These are phyloP conservation scores for Decorospora gaudefroyi DNA, from an alignment of 2,329 filamentous ascomycete species.

Conservation along the genomic window DNA sequence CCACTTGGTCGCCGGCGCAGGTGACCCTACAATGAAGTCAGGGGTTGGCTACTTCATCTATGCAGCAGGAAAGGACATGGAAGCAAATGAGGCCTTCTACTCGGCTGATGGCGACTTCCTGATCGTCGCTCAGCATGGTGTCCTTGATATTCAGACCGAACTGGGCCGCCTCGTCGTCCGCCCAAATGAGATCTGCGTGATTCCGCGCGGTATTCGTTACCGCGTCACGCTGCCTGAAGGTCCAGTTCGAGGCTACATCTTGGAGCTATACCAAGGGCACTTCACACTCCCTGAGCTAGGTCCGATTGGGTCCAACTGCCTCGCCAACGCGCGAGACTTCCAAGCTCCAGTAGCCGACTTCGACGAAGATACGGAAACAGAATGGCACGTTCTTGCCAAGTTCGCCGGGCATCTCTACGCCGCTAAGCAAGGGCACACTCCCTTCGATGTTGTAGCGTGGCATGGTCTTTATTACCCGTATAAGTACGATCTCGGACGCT, in stretches of 20 bases:
- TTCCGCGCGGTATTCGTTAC: conserved; percentile 69
- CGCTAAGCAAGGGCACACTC: conserved; percentile 65
- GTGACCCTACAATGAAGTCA: conserved; percentile 76
- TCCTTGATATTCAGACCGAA: conserved; percentile 70
- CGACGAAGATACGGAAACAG: conserved; percentile 59
- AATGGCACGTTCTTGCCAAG: conserved; percentile 65
- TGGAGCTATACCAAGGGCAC: conserved; percentile 68
- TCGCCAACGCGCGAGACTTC: conserved; percentile 70
- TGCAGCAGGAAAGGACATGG: conserved; percentile 78
- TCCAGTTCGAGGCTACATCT: conserved; percentile 66
- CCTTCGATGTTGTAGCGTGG: conserved; percentile 74
- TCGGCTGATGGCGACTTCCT: conserved; percentile 74
- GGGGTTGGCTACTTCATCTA: conserved; percentile 83
- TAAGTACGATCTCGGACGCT: conserved; percentile 63
- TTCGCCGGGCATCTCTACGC: conserved; percentile 65
- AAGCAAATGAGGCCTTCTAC: conserved; percentile 74
- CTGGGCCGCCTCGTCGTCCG: conserved; percentile 67
- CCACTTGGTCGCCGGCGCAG: conserved; percentile 75
- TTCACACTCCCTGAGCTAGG: conserved; percentile 70
- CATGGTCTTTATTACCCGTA: conserved; percentile 69
- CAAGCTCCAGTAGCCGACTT: conserved; percentile 63
- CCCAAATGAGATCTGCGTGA: conserved; percentile 69
- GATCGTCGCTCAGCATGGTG: conserved; percentile 67
- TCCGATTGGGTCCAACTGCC: conserved; percentile 66
- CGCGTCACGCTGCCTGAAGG: conserved; percentile 64